phyloP scores from a whole-genome alignment of 2,329 filamentous ascomycete genomes.

The Beauveria pseudobassiana region DNA sequence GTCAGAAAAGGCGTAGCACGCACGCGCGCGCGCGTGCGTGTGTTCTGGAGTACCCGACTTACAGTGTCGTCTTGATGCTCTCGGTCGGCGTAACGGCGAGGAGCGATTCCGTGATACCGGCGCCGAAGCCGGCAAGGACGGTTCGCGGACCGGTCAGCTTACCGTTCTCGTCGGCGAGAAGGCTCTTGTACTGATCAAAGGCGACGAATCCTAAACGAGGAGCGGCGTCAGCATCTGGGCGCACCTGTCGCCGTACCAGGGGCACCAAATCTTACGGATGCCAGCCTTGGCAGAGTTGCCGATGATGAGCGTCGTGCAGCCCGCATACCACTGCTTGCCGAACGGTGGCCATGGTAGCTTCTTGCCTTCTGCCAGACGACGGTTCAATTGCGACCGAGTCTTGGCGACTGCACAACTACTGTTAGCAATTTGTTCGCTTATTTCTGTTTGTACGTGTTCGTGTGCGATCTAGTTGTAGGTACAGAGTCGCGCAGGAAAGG shows the following conservation, averaged over 20 bases:
- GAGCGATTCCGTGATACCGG: slow-evolving; percentile 87
- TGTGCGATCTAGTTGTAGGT: no score
- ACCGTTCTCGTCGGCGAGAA: slow-evolving; percentile 76
- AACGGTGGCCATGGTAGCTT: slow-evolving; percentile 95
- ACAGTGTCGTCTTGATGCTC: slow-evolving; percentile 95
- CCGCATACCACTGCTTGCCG: slow-evolving; percentile 91
- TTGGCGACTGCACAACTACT: slow-evolving; percentile 62
- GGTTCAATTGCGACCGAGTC: slow-evolving; percentile 89
- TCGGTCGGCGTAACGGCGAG: slow-evolving; percentile 95
- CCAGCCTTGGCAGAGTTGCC: slow-evolving; percentile 96
- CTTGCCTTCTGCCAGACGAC: slow-evolving; percentile 67
- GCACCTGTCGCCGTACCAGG: neutral
- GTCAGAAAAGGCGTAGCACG: neutral
- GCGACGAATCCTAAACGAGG: slow-evolving; percentile 67
- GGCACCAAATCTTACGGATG: slow-evolving; percentile 57
- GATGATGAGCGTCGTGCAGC: slow-evolving; percentile 93
- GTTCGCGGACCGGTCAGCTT: slow-evolving; percentile 86
- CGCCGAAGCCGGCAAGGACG: slow-evolving; percentile 88
- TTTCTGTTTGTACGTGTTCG: neutral
- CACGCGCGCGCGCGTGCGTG: no score
- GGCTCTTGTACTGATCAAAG: slow-evolving; percentile 85
- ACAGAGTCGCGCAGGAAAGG: neutral
- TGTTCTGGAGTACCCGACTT: slow-evolving; percentile 8
- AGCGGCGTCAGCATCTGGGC: neutral
- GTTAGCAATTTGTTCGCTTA: slow-evolving; percentile 1